phyloP scores from a whole-genome alignment of 2,329 filamentous ascomycete genomes.

The Neodidymelliopsis sp. region DNA sequence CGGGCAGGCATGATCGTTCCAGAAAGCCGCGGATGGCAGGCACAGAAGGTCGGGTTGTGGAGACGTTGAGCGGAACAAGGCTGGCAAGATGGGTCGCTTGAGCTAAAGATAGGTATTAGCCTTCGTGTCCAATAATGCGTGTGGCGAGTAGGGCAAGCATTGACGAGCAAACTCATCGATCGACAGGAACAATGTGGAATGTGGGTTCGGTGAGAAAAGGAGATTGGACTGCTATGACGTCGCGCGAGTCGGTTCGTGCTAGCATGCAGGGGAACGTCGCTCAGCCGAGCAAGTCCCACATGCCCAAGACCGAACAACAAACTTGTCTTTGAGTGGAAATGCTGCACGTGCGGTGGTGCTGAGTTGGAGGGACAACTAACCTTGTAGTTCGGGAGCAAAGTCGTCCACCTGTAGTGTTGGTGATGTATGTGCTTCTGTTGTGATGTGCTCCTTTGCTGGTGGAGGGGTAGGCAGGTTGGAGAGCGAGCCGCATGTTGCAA shows the following conservation, averaged over 20 bases:
- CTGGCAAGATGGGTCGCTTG: conserved; percentile 46
- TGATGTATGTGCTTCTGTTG: conserved; percentile 11
- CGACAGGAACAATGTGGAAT: conserved; percentile 28
- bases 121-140: conserved; percentile 20
- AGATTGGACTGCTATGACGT: conserved; percentile 21
- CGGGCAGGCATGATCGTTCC: conserved; percentile 40
- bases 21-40: conserved; percentile 40
- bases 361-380: conserved; percentile 31
- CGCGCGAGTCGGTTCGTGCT: conserved; percentile 14
- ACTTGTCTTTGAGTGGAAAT: conserved; percentile 23
- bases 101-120: conserved; percentile 40
- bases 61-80: conserved; percentile 46
- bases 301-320: conserved; percentile 24
- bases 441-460: conserved; percentile 39
- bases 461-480: conserved; percentile 52
- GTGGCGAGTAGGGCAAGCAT: conserved; percentile 19
- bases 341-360: conserved; percentile 24
- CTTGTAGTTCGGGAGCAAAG: conserved; percentile 35
- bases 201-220: conserved; percentile 19
- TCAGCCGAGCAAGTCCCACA: conserved; percentile 21
- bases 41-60: conserved; percentile 35
- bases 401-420: conserved; percentile 17
- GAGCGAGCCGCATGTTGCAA: conserved; percentile 49
- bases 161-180: conserved; percentile 22
- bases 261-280: conserved; percentile 28